A percentile compares a stretch with the other conserved stretches of the same genome.
phyloP scores from a whole-genome alignment of 306 rosid species.

The Cicer judaicum region DNA sequence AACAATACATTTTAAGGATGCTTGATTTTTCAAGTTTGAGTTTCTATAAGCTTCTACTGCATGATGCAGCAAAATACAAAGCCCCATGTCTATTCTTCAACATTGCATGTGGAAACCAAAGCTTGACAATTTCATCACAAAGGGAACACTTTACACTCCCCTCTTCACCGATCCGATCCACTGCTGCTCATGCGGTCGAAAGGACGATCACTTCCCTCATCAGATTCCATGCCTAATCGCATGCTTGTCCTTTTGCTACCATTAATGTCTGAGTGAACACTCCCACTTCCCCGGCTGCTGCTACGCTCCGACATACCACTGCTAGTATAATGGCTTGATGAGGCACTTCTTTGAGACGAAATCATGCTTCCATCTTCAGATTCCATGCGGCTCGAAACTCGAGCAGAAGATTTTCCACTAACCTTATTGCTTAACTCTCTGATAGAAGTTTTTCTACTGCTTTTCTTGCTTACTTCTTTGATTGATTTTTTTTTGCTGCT shows the following conservation, averaged over 20 bases:
- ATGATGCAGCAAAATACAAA: slow-evolving; percentile 24
- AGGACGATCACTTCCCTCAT: slow-evolving; percentile 34
- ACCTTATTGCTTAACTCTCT: slow-evolving; percentile 19
- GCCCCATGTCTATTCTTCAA: slow-evolving; percentile 21
- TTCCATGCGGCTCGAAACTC: slow-evolving; percentile 14
- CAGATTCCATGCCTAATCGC: slow-evolving; percentile 36
- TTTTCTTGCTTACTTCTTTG: slow-evolving; percentile 24
- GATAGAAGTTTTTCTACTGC: slow-evolving; percentile 43
- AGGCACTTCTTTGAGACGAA: slow-evolving; percentile 1
- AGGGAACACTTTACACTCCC: slow-evolving; percentile 8
- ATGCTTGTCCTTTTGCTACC: slow-evolving; percentile 39
- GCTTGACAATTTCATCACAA: neutral
- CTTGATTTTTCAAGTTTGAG: slow-evolving; percentile 31
- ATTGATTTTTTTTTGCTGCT: slow-evolving; percentile 27
- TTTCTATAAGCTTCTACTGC: slow-evolving; percentile 17
- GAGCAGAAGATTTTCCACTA: slow-evolving; percentile 35
- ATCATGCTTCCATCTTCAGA: slow-evolving; percentile 38
- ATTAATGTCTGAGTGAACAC: slow-evolving; percentile 9
- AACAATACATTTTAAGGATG: slow-evolving; percentile 32
- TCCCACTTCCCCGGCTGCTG: slow-evolving; percentile 39
- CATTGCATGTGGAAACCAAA: neutral
- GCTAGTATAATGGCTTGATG: slow-evolving; percentile 39
- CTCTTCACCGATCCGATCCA: slow-evolving; percentile 30
- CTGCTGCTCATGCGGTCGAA: slow-evolving; percentile 30
- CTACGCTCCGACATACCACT: slow-evolving; percentile 27